Base-by-base conservation (phyloP, 2,329 filamentous ascomycete species). In the Ophiostoma ulmi region DNA sequence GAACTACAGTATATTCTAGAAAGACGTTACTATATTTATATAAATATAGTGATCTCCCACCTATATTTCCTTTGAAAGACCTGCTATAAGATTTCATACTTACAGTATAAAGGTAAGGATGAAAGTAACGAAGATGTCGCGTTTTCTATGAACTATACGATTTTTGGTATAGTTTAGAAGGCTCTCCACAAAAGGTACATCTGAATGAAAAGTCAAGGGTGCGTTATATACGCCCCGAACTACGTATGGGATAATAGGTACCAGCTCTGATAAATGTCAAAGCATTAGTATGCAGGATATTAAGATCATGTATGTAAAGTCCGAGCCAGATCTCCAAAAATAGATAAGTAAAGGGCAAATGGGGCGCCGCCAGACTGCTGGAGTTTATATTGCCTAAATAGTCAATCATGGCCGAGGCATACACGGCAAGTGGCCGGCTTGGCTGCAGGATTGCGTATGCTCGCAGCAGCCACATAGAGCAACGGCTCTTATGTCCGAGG, bases 401-500 rank as follows among this genome's bases (percentile, higher is more conserved):
- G 52, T 13, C 22, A 58, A 39, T 20, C 44, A 48, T n/a, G 52
- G 52, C 52, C 52, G 22, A 58, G 52, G 52, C 52, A 26, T 13
- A 26, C 8, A 26, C n/a, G 5, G 20, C 17, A 58, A 22, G 11
- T 58, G 52, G 52, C 6, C 44, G 13, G 44, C 22, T 26, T 22
- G 7, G 52, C 22, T 26, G 52, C 52, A 58, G 52, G 8, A 58
- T 58, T 58, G 11, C n/a, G 8, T 11, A 58, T 55, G 48, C 2
- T 31, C 2, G 4, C 31, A 31, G 31, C 48, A 55, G n/a, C 48
- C 48, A 55, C 48, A 55, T 3, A 26, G 20, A 22, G n/a, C 52
- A 22, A 58, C 52, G n/a, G 4, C 52, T 58, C 52, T 58, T 58
- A 58, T 58, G 52, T 58, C 52, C 52, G 52, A 58, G 52, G 52